Evolutionary conservation across 2,329 filamentous ascomycete species (phyloP), one percentile per base, ranked within the genome.

Genomic region (Geosmithia flava): DNA sequence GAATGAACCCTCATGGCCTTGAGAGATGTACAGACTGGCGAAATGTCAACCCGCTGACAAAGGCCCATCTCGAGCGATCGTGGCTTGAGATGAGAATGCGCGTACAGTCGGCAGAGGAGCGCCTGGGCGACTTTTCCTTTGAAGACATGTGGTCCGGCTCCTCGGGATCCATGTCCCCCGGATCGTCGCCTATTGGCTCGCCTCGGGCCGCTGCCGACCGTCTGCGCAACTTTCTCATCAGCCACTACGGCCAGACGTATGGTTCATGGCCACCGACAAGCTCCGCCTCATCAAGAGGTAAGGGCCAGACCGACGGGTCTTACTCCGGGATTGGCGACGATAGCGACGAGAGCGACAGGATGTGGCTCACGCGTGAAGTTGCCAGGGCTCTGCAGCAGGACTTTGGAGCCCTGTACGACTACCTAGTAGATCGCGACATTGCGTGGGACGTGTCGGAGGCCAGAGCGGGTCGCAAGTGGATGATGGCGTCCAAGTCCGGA

Each of bases 321-420:
- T 30, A 41, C 19, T 40, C 47, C 16, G 27, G 17, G 2, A 19
- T 30, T 17, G 42, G 20, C 37, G 49, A 52, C 4, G 57, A 65
- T 47, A 44, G 47, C 10, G 47, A 54, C 39, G 63, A 72, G 33
- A 46, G 54, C 37, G 63, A 72, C 30, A 70, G 74, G 10, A 68
- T 69, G 40, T 85, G 81, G 81, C 67, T 86, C 13, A 81, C 75
- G 4, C 69, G 82, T 41, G 72, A 69, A 3, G 59, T 84, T 17
- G 72, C 72, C 1, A 69, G 72, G 44, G 68, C 67, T 2, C 59
- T 87, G n/a, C 79, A 83, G 53, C 68, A 67, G 30, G 83, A 86
- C 53, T 85, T 87, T 55, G 78, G 79, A 2, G 76, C 78, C 0
- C 64, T 87, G 2, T 87, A 87, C 55, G 81, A 86, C 55, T 85